phyloP scores from a whole-genome alignment of 208 protist genomes.

The Leishmania lainsoni region DNA sequence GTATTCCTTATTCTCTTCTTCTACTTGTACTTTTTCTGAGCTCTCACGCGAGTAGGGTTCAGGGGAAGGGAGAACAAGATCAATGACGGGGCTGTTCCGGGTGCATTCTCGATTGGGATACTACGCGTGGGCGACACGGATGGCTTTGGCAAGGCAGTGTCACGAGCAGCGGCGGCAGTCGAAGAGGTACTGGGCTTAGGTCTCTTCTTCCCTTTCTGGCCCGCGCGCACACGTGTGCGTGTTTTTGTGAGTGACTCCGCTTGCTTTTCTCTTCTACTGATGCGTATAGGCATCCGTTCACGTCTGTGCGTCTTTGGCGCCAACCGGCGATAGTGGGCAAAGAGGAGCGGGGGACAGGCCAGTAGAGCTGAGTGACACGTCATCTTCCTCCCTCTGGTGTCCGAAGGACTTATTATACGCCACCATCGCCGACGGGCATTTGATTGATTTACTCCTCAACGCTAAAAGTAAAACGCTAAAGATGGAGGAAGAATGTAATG shows the following conservation, averaged over 20 bases:
- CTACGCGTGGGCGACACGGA: not conserved
- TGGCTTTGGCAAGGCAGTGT: not conserved
- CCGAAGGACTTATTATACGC: not conserved
- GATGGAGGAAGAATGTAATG: not conserved
- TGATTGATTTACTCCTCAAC: not conserved
- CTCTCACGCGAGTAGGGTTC: not conserved
- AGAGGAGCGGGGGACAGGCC: not conserved
- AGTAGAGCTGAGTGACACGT: not conserved
- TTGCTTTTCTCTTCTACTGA: not conserved
- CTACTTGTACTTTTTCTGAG: conserved; percentile 84
- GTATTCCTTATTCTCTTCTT: conserved; percentile 74
- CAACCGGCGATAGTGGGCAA: not conserved
- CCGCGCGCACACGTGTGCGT: not conserved
- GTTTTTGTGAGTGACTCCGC: not conserved
- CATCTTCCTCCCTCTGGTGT: not conserved
- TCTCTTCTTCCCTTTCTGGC: not conserved
- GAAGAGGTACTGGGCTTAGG: not conserved
- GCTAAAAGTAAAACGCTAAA: not conserved
- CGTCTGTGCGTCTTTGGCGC: not conserved
- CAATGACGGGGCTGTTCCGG: not conserved
- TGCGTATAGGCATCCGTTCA: not conserved
- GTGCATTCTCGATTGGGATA: not conserved
- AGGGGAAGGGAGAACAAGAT: not conserved
- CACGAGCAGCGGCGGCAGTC: not conserved
- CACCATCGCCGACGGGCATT: not conserved